Base-by-base conservation (phyloP, 306 rosid species). In the Gillenia trifoliata region DNA sequence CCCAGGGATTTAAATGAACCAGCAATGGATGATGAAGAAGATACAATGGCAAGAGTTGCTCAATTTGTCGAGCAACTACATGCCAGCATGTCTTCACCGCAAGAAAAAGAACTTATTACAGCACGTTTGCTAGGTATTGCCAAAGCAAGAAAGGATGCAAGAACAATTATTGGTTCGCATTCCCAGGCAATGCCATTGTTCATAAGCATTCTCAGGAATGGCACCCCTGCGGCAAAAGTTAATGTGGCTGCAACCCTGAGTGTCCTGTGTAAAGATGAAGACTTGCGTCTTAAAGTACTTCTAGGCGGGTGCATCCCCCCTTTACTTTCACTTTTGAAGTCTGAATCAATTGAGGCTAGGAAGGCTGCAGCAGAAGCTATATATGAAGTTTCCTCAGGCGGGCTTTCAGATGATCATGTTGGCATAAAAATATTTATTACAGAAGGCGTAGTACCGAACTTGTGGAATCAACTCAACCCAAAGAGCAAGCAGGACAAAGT, bases 301-400 rank as follows among this genome's bases (percentile, higher is more conserved):
- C 91, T 94, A 57, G 98, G 98, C 34, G 98, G 98, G 59, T 94
- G 98, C 83, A 92, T 94, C 75, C 98, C 98, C 1, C 96, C 96
- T 11, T 85, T 94, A 82, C 92, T 94, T 69, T 87, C 95, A 69
- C 91, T 94, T 77, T 83, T 94, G 84, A 91, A 86, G 81, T 88
- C 92, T 77, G 91, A 90, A 86, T 84, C 88, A 55, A 82, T 85
- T 13, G 89, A 90, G 68, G 95, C 92, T 25, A 88, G 96, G 82
- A 94, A 88, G 87, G 96, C 97, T 16, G 96, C 97, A 36, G 96
- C 96, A 23, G 98, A 94, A 85, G 96, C 98, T 61, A 88, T 94
- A 79, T 91, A 85, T 78, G 96, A 94, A 87, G 98, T 94, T 86
- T 94, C 98, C 73, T 83, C 92, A 19, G 92, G 92, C 41, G 92